phyloP scores from a whole-genome alignment of 2,329 filamentous ascomycete species.

The Erysiphe pulchra region DNA sequence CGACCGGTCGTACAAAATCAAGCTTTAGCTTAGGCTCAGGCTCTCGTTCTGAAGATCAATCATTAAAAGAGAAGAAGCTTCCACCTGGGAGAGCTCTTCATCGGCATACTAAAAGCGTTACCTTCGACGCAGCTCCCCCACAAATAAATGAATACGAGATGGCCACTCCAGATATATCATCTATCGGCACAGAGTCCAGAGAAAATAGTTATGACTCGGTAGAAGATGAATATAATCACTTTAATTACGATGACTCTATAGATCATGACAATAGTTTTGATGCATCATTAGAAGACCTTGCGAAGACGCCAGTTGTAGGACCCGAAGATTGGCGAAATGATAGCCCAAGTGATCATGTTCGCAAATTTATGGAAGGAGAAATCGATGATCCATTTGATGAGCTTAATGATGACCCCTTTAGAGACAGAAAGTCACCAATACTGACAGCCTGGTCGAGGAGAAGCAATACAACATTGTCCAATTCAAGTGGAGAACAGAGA shows the following conservation, averaged over 20 bases:
- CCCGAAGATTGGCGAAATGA: slow-evolving; percentile 87
- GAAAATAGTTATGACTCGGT: slow-evolving; percentile 83
- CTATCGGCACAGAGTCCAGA: slow-evolving; percentile 65
- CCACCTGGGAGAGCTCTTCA: slow-evolving; percentile 43
- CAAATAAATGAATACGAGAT: slow-evolving; percentile 96
- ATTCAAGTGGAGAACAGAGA: slow-evolving; percentile 57
- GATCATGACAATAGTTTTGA: slow-evolving; percentile 69
- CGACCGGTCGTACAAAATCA: slow-evolving; percentile 30
- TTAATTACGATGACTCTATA: slow-evolving; percentile 26
- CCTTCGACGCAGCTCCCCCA: slow-evolving; percentile 79
- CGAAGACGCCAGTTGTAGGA: slow-evolving; percentile 93
- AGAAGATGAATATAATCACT: slow-evolving; percentile 27
- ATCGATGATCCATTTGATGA: background rate
- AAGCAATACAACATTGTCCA: slow-evolving; percentile 8
- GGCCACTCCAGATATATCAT: slow-evolving; percentile 89
- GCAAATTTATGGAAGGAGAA: slow-evolving; percentile 7
- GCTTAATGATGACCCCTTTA: slow-evolving; percentile 9
- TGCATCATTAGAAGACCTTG: slow-evolving; percentile 78
- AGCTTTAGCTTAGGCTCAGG: slow-evolving; percentile 43
- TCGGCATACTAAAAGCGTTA: slow-evolving; percentile 86
- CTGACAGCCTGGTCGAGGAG: slow-evolving; percentile 17
- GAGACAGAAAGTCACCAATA: slow-evolving; percentile 8
- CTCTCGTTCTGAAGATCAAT: slow-evolving; percentile 41
- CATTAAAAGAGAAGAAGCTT: slow-evolving; percentile 29
- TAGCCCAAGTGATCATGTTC: slow-evolving; percentile 18